A percentile compares a stretch with the other conserved stretches of the same genome.
These are phyloP conservation scores for Neurospora cerealis DNA, from an alignment of 495 filamentous ascomycete genomes.

Conservation along the genomic window DNA sequence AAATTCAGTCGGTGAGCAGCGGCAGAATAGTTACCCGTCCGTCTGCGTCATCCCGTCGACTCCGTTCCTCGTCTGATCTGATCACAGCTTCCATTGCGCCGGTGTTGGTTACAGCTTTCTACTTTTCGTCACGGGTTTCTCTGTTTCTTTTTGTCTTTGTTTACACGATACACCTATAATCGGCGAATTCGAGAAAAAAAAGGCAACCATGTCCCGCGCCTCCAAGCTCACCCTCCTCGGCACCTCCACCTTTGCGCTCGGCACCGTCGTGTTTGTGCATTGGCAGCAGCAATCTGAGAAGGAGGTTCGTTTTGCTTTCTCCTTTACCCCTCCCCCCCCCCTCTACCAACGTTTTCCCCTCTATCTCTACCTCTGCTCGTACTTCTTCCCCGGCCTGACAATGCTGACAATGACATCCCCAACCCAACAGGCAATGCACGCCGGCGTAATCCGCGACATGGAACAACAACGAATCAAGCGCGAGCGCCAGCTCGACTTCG, in stretches of 20 bases:
- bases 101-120: not conserved
- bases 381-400: too few relatives aligned
- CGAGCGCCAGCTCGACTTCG: constrained; percentile 86
- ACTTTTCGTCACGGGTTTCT: not conserved
- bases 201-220: constrained; percentile 67
- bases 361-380: too few relatives aligned
- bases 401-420: too few relatives aligned
- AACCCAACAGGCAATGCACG: constrained; percentile 68
- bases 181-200: not conserved
- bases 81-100: not conserved
- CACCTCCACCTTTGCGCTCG: constrained; percentile 64
- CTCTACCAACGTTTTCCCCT: too few relatives aligned
- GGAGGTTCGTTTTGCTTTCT: constrained; percentile 44
- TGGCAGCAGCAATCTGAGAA: constrained; percentile 78
- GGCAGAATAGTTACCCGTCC: constrained; percentile 3
- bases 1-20: constrained; percentile 2
- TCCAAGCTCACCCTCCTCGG: constrained; percentile 75
- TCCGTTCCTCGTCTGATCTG: not conserved
- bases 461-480: constrained; percentile 85
- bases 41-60: not conserved
- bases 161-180: not conserved
- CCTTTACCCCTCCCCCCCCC: too few relatives aligned
- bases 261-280: constrained; percentile 80
- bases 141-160: not conserved
- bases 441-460: constrained; percentile 86